A percentile compares a stretch with the other conserved stretches of the same genome.
These are phyloP conservation scores for Naganishia albida DNA, from an alignment of 1,284 basidiomycete genomes.

Conservation along the genomic window DNA sequence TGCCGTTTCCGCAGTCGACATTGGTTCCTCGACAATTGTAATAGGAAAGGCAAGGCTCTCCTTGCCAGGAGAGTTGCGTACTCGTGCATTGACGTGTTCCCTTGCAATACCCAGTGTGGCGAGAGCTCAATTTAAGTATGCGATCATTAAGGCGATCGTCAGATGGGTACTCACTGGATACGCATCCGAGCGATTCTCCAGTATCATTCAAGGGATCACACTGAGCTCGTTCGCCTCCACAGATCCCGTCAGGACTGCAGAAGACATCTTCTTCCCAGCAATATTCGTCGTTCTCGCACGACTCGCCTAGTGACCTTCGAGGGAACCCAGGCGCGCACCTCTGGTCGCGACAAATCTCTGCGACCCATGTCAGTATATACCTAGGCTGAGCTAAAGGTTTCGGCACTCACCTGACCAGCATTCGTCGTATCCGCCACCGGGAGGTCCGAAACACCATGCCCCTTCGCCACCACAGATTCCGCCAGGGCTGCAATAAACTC, in stretches of 20 bases:
- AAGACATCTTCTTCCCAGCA: background rate
- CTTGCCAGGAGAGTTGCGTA: background rate
- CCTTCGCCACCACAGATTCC: slow-evolving; percentile 16
- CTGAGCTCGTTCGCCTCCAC: slow-evolving; percentile 3
- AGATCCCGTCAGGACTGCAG: slow-evolving; percentile 12
- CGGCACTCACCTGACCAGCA: background rate
- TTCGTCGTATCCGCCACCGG: background rate
- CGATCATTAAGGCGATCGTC: no score
- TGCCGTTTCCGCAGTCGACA: slow-evolving; percentile 8
- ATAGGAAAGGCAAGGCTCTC: background rate
- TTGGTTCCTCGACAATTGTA: slow-evolving; percentile 2
- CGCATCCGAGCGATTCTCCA: background rate
- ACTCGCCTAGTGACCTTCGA: no score
- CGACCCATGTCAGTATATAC: no score
- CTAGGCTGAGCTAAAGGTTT: no score
- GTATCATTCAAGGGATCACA: background rate
- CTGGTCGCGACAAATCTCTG: no score
- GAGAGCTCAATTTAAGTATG: background rate
- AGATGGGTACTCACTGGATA: background rate
- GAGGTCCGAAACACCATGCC: no score
- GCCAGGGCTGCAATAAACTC: slow-evolving; percentile 6
- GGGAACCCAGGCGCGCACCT: no score
- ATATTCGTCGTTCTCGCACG: no score
- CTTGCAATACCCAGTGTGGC: slow-evolving; percentile 1
- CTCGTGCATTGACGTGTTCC: background rate